Percentiles rank a stretch among this genome's conserved stretches.
Evolutionary conservation across 805 yeast species (phyloP).

Genomic region (Kurtzmaniella cleridarum): DNA sequence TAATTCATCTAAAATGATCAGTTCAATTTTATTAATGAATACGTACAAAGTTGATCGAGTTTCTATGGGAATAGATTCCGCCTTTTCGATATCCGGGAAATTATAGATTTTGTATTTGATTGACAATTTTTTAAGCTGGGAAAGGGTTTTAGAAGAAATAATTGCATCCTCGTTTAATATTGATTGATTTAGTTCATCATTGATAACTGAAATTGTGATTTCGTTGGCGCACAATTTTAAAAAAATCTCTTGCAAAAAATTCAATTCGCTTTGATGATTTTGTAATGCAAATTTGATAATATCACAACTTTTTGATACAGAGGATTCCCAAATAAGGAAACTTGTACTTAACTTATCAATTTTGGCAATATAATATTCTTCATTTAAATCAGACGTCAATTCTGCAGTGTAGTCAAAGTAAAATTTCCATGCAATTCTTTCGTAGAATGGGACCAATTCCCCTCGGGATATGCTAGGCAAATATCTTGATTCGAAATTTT

Average conservation of each 20-base stretch:
- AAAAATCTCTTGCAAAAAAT: constrained; percentile 20
- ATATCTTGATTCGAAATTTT: constrained; percentile 19
- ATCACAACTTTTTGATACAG: constrained; percentile 11
- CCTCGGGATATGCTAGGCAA: constrained; percentile 17
- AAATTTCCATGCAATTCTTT: constrained; percentile 38
- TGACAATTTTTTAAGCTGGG: constrained; percentile 27
- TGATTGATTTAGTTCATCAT: constrained; percentile 8
- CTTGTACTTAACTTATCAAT: constrained; percentile 19
- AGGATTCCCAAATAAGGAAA: constrained; percentile 35
- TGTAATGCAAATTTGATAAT: constrained; percentile 13
- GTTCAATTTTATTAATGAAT: constrained; percentile 11
- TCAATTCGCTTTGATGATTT: constrained; percentile 11
- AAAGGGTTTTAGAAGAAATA: constrained; percentile 13
- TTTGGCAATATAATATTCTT: constrained; percentile 16
- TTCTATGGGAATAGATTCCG: constrained; percentile 18
- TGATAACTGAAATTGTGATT: constrained; percentile 10
- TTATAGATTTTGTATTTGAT: constrained; percentile 24
- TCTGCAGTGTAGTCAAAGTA: constrained; percentile 24
- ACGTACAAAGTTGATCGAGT: constrained; percentile 23
- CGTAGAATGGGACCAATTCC: constrained; percentile 30
- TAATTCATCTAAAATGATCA: constrained; percentile 8
- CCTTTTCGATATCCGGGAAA: constrained; percentile 7
- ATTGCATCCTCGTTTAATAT: not conserved
- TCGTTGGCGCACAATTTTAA: constrained; percentile 15
- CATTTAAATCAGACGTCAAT: constrained; percentile 11